These are phyloP conservation scores for Hypomyces rosellus DNA, from an alignment of 2,329 filamentous ascomycete species.

Conservation along the genomic window DNA sequence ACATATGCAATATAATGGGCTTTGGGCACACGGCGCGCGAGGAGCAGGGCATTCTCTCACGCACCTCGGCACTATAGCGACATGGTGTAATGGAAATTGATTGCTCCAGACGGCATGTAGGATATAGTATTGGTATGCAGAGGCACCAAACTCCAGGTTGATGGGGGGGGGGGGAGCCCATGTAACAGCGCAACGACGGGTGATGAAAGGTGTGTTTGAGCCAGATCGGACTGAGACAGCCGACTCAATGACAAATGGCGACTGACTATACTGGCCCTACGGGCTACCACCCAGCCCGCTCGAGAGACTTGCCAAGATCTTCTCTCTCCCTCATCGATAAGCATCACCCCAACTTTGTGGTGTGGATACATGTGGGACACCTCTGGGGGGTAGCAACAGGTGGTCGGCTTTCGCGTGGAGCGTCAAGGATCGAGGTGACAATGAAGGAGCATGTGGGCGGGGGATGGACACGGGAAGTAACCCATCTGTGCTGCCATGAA, in stretches of 20 bases:
- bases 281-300: too few relatives aligned
- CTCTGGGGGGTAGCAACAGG: constrained; percentile 3
- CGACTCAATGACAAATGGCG: not conserved
- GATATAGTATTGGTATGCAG: not conserved
- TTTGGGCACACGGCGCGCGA: not conserved
- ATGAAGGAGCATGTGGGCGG: constrained; percentile 13
- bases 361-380: constrained; percentile 1
- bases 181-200: not conserved
- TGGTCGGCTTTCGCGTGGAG: constrained; percentile 11
- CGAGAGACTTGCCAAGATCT: not conserved
- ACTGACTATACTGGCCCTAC: not conserved
- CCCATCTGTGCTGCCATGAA: constrained; percentile 13
- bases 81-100: not conserved
- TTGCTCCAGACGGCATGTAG: not conserved
- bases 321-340: not conserved
- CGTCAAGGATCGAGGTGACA: constrained; percentile 10
- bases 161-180: not conserved
- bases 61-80: too few relatives aligned
- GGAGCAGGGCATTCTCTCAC: too few relatives aligned
- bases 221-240: constrained; percentile 7
- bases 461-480: constrained; percentile 18
- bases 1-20: constrained; percentile 2
- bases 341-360: not conserved
- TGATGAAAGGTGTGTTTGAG: constrained; percentile 3
- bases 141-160: not conserved